Evolutionary conservation across 1,139 yeast genomes (phyloP).

Genomic region (Sugiyamaella japonica): DNA sequence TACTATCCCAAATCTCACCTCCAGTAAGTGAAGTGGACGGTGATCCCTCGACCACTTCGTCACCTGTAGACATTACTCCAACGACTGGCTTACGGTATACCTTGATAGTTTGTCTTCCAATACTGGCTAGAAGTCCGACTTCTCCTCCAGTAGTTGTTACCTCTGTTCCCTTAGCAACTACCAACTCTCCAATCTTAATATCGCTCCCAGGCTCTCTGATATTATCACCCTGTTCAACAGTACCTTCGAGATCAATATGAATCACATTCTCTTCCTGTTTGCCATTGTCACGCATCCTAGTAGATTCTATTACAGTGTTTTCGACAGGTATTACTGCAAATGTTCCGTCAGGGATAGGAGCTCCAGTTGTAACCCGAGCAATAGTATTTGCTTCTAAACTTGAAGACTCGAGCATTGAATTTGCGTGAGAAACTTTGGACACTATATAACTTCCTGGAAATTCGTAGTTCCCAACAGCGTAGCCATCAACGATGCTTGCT

Average conservation of each 20-base stretch:
- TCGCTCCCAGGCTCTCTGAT: slow-evolving; percentile 51
- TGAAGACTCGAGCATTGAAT: slow-evolving; percentile 27
- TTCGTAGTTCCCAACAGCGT: slow-evolving; percentile 47
- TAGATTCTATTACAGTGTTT: slow-evolving; percentile 44
- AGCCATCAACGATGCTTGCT: slow-evolving; percentile 56
- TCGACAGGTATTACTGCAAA: slow-evolving; percentile 56
- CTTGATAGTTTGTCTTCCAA: slow-evolving; percentile 42
- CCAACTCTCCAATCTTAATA: slow-evolving; percentile 40
- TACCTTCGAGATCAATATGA: slow-evolving; percentile 37
- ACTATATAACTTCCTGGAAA: slow-evolving; percentile 48
- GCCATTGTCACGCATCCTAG: slow-evolving; percentile 37
- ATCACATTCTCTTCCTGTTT: slow-evolving; percentile 43
- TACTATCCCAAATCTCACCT: slow-evolving; percentile 51
- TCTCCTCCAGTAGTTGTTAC: slow-evolving; percentile 50
- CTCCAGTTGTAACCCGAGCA: slow-evolving; percentile 53
- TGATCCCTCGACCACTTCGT: slow-evolving; percentile 47
- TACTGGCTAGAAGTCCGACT: slow-evolving; percentile 48
- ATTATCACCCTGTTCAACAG: slow-evolving; percentile 45
- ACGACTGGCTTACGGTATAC: slow-evolving; percentile 46
- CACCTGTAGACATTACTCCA: slow-evolving; percentile 53
- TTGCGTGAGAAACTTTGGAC: slow-evolving; percentile 46
- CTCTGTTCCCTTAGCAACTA: slow-evolving; percentile 41
- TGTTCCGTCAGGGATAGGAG: slow-evolving; percentile 53
- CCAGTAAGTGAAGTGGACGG: slow-evolving; percentile 25
- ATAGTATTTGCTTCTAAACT: slow-evolving; percentile 32